A percentile compares a stretch with the other conserved stretches of the same genome.
These are phyloP conservation scores for Passiflora organensis DNA, from an alignment of 345 rosid genomes.

Conservation along the genomic window DNA sequence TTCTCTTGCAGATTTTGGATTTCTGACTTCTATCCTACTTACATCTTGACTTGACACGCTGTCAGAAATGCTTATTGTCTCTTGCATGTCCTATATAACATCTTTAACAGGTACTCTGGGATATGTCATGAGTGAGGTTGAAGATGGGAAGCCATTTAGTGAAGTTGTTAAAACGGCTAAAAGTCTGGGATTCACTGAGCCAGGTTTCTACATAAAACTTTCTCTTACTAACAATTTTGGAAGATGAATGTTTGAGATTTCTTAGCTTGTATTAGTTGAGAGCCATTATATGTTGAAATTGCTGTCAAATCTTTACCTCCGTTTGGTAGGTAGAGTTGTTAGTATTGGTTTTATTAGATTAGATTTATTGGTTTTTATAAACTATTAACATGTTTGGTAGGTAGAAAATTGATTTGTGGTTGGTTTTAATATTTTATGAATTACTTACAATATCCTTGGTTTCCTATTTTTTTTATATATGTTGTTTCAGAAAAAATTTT, in stretches of 20 bases:
- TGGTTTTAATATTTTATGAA: too few relatives aligned
- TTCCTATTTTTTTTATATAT: too few relatives aligned
- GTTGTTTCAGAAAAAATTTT: too few relatives aligned
- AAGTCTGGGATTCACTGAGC: conserved; percentile 88
- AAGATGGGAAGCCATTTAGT: conserved; percentile 83
- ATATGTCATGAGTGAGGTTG: conserved; percentile 92
- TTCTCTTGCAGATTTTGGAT: too few relatives aligned
- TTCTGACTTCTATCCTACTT: background rate
- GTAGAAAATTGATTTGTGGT: too few relatives aligned
- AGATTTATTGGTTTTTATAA: too few relatives aligned
- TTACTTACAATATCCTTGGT: too few relatives aligned
- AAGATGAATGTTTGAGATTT: conserved; percentile 1
- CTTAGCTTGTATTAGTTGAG: background rate
- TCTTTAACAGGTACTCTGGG: conserved; percentile 66
- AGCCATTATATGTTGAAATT: background rate
- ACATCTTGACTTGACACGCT: conserved; percentile 1
- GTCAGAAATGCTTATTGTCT: conserved; percentile 3
- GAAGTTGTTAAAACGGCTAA: conserved; percentile 84
- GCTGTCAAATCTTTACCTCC: too few relatives aligned
- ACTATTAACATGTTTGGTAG: too few relatives aligned
- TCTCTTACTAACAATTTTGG: conserved; percentile 9
- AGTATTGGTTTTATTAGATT: too few relatives aligned
- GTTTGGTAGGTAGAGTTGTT: too few relatives aligned
- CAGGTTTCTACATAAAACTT: conserved; percentile 45
- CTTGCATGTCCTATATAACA: background rate